Base-by-base conservation (phyloP, 129 eudicot genomes). In the Kitagawia praeruptora region DNA sequence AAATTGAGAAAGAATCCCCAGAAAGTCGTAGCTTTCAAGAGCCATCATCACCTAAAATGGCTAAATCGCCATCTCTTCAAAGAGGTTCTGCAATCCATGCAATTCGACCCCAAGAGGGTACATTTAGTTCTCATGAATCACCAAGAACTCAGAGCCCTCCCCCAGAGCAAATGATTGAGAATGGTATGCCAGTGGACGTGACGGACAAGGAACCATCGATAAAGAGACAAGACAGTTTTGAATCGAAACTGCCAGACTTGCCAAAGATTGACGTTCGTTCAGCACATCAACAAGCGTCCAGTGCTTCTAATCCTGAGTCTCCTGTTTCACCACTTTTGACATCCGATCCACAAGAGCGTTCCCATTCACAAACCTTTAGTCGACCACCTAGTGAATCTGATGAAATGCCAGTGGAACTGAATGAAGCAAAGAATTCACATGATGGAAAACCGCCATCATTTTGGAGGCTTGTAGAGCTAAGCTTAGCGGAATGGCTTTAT, bases 331-430 rank as follows among this genome's bases (percentile, higher is more conserved):
- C 97, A 21, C 85, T 91, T 44, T 84, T 93, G 86, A 93, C 95
- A 66, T 93, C 97, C 79, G 97, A 93, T 77, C 97, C 95, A 3
- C 88, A 91, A 53, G 97, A 93, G 69, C 92, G 98, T 74, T 94
- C 98, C 47, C 98, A 94, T 86, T 94, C 98, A 21, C 97, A 94
- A 78, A 94, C 98, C n/a, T 94, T 88, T 83, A 91, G 97, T 80
- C 92, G 98, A 47, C 98, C 98, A 80, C 89, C 78, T 83, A 89
- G 92, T 28, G 86, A 91, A 75, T 85, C 77, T 75, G 89, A 87
- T 77, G 90, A 88, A 69, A 82, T 80, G 75, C 85, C 91, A 8
- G 53, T 80, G 48, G 79, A 70, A 46, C 61, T 76, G 64, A 85
- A 80, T 83, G 87, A 80, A 39, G 74, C 84, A 54, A 89, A 88